phyloP scores from a whole-genome alignment of 2,329 filamentous ascomycete species.

The Xylariaceae sp. region DNA sequence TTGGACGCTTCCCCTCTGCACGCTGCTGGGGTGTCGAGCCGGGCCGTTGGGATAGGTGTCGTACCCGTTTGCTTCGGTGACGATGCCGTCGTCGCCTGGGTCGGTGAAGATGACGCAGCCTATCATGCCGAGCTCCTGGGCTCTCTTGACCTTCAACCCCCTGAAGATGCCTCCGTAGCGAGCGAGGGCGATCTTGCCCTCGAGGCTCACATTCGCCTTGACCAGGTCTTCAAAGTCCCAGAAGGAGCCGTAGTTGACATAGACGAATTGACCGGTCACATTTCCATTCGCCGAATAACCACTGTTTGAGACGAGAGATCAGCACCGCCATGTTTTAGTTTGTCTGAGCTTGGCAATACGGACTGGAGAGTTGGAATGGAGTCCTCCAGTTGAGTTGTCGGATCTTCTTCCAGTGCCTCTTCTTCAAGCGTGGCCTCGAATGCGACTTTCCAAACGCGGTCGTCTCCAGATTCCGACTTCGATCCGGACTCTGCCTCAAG shows the following conservation, averaged over 20 bases:
- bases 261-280: constrained; percentile 80
- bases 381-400: constrained; percentile 63
- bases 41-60: constrained; percentile 77
- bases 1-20: constrained; percentile 81
- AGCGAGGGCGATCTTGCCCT: constrained; percentile 79
- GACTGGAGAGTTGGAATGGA: constrained; percentile 88
- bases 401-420: constrained; percentile 75
- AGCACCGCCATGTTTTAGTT: no score
- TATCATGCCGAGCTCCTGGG: constrained; percentile 82
- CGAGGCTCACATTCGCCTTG: constrained; percentile 63
- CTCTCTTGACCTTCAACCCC: constrained; percentile 86
- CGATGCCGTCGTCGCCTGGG: constrained; percentile 77
- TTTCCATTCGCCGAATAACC: constrained; percentile 91
- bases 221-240: constrained; percentile 77
- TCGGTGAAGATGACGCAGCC: constrained; percentile 82
- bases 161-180: constrained; percentile 85
- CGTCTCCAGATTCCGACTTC: constrained; percentile 26
- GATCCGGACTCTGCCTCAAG: constrained; percentile 49
- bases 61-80: constrained; percentile 75
- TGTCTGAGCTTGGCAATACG: no score
- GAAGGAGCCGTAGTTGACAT: constrained; percentile 85
- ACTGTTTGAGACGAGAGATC: no score
- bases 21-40: constrained; percentile 77
- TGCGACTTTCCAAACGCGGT: constrained; percentile 48
- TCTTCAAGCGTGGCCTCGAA: constrained; percentile 79